These are phyloP conservation scores for Aspergillus diversus DNA, from an alignment of 495 filamentous ascomycete species.

Conservation along the genomic window DNA sequence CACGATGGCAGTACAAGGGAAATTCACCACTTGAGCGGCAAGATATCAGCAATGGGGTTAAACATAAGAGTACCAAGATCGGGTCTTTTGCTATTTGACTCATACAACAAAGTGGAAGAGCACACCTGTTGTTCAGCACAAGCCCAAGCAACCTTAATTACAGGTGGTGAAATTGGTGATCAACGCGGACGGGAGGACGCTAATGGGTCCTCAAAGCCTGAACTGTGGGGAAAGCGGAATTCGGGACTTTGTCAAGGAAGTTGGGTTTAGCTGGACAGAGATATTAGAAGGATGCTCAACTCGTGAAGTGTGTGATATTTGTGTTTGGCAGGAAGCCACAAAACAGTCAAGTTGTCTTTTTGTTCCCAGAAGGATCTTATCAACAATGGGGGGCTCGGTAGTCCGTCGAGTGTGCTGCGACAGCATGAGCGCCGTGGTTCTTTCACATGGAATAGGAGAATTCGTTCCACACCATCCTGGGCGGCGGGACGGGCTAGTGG, in stretches of 20 bases:
- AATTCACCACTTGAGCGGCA: neutral
- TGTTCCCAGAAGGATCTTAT: constrained; percentile 13
- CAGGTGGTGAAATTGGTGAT: constrained; percentile 10
- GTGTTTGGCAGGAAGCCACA: neutral
- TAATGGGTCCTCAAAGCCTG: constrained; percentile 15
- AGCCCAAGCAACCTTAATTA: constrained; percentile 17
- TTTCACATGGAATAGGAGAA: constrained; percentile 20
- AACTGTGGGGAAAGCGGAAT: constrained; percentile 17
- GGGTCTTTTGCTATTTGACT: neutral
- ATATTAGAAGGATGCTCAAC: constrained; percentile 11
- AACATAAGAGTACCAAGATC: neutral
- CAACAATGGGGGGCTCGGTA: constrained; percentile 13
- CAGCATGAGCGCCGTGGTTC: constrained; percentile 6
- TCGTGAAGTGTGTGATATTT: neutral
- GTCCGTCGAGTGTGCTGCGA: neutral
- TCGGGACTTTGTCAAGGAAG: neutral
- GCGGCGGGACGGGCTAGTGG: constrained; percentile 11
- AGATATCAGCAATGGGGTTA: neutral
- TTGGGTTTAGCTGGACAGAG: neutral
- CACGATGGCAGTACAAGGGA: neutral
- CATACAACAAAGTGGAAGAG: constrained; percentile 13
- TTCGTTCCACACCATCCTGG: constrained; percentile 6
- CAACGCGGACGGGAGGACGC: constrained; percentile 17
- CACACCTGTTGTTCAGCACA: constrained; percentile 1
- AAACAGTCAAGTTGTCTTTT: constrained; percentile 2